A percentile compares a stretch with the other conserved stretches of the same genome.
phyloP scores from a whole-genome alignment of 1,139 yeast genomes.

The Yamadazyma conglobata region DNA sequence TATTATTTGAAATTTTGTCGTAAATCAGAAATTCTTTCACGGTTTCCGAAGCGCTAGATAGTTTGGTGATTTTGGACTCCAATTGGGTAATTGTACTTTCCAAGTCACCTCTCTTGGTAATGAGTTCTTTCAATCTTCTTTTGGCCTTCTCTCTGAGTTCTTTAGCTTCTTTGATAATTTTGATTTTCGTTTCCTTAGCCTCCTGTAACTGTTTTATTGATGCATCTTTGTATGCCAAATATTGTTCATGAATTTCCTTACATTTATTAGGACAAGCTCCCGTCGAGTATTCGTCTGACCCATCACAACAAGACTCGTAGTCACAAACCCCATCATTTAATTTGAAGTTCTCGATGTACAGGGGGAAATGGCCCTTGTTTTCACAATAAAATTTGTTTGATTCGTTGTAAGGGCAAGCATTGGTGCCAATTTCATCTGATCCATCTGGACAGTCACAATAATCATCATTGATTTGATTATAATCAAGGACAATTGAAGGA shows the following conservation, averaged over 20 bases:
- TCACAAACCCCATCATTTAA: constrained; percentile 94
- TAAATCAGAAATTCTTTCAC: constrained; percentile 16
- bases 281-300: constrained; percentile 69
- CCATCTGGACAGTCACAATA: constrained; percentile 98
- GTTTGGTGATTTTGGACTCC: constrained; percentile 15
- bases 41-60: constrained; percentile 1
- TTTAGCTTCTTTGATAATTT: constrained; percentile 26
- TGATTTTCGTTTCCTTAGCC: constrained; percentile 22
- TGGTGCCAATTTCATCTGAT: constrained; percentile 94
- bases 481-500: constrained; percentile 58
- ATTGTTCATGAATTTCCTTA: constrained; percentile 38
- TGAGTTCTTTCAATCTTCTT: constrained; percentile 20
- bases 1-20: constrained; percentile 18
- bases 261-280: constrained; percentile 60
- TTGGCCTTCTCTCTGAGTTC: constrained; percentile 18
- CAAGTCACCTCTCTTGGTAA: constrained; percentile 6
- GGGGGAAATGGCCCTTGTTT: constrained; percentile 66
- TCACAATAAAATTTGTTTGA: constrained; percentile 65
- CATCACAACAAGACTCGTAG: constrained; percentile 87
- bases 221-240: constrained; percentile 17
- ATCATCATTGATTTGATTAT: constrained; percentile 75
- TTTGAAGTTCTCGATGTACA: constrained; percentile 55
- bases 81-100: constrained; percentile 28
- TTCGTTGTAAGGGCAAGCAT: constrained; percentile 58
- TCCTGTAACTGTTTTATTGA: constrained; percentile 17